Evolutionary conservation across 1,284 basidiomycete species (phyloP).

Genomic region (Malassezia caprae): DNA sequence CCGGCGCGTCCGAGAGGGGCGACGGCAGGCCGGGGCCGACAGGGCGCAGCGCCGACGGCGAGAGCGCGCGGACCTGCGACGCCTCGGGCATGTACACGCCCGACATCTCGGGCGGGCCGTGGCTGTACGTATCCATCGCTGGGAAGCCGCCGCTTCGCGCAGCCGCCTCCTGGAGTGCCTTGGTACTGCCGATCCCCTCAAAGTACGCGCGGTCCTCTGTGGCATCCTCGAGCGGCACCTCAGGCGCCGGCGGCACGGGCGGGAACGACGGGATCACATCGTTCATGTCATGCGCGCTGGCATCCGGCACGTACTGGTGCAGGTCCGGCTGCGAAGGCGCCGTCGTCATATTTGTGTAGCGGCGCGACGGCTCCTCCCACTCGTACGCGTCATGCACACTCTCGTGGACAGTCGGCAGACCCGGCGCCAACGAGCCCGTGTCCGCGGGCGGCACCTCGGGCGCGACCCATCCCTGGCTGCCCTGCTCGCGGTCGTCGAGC

Average conservation of each 20-base stretch:
- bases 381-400: background rate
- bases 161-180: conserved; percentile 16
- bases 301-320: background rate
- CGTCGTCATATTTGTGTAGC: background rate
- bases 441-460: background rate
- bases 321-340: background rate
- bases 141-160: conserved; percentile 7
- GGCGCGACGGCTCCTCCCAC: background rate
- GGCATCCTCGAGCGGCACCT: background rate
- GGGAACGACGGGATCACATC: conserved; percentile 13
- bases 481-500: conserved; percentile 5
- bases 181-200: conserved; percentile 16
- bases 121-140: background rate
- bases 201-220: conserved; percentile 14
- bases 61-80: background rate
- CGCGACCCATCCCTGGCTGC: conserved; percentile 17
- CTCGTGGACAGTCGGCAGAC: conserved; percentile 14
- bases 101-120: conserved; percentile 2
- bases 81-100: conserved; percentile 1
- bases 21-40: background rate
- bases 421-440: background rate
- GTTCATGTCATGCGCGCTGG: background rate
- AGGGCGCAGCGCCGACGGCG: conserved; percentile 6
- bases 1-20: background rate
- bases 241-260: conserved; percentile 4